These are phyloP conservation scores for Hydrangea macrophylla DNA, from an alignment of 148 eudicot species.

Conservation along the genomic window DNA sequence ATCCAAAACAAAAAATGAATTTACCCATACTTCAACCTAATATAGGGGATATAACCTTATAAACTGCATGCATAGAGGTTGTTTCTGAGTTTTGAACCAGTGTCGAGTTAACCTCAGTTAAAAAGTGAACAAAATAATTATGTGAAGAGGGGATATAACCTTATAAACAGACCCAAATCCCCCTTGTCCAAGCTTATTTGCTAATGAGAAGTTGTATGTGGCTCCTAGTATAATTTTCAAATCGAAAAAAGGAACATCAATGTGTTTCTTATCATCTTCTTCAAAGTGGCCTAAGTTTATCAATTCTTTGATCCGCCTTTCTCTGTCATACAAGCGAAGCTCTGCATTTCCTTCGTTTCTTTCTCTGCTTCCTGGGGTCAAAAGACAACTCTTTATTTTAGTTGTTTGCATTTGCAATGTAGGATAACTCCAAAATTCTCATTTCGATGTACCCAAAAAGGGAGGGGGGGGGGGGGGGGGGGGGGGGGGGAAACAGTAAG, in stretches of 20 bases:
- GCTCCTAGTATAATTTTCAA: constrained; percentile 16
- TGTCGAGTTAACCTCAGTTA: too few species aligned
- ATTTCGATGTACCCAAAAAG: too few species aligned
- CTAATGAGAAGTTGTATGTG: constrained; percentile 8
- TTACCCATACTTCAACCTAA: too few species aligned
- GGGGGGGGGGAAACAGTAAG: too few species aligned
- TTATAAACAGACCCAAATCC: constrained; percentile 21
- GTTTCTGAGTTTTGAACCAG: too few species aligned
- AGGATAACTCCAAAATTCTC: too few species aligned
- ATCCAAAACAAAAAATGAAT: too few species aligned
- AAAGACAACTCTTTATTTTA: background rate
- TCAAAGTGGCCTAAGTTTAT: constrained; percentile 1
- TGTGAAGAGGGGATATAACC: constrained; percentile 4
- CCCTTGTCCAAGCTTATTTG: constrained; percentile 18
- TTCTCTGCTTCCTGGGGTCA: background rate
- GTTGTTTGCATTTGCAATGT: too few species aligned
- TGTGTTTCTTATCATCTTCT: constrained; percentile 14
- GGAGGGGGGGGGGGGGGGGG: too few species aligned
- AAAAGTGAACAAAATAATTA: too few species aligned
- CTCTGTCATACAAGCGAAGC: background rate
- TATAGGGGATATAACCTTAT: too few species aligned
- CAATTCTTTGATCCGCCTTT: background rate
- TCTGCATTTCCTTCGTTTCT: background rate
- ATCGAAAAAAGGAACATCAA: constrained; percentile 14
- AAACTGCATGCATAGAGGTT: too few species aligned